Evolutionary conservation across 495 filamentous ascomycete genomes (phyloP), one percentile per base, ranked within the genome.

Genomic region (Cercophora scortea): DNA sequence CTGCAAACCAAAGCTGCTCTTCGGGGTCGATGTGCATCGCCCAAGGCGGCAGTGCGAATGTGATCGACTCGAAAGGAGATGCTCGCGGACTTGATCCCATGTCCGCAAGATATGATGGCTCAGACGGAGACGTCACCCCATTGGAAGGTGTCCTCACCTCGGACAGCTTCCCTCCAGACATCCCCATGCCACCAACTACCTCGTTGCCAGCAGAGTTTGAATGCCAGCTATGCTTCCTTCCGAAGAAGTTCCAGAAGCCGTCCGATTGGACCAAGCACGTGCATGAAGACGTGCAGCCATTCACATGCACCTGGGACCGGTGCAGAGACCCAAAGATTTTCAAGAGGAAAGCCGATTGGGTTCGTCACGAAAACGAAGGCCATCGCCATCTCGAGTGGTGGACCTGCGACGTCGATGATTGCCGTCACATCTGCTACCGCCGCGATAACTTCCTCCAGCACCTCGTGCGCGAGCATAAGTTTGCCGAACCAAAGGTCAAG

Each of bases 251-350:
- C 64, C 80, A 86, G 58, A 97, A 97, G 68, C 92, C 92, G 33
- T 96, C 92, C 0, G 92, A 97, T 69, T 97, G 92, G 92, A 94
- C 92, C 12, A 97, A 97, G 65, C 92, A 97, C 61, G 88, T 97
- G 6, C 89, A 95, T 61, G 92, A 97, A 66, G 92, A 97, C 63
- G 82, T 96, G 10, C 88, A 94, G 62, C 92, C 92, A 5, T 97
- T 96, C 60, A 95, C 90, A 8, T 97, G 92, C 69, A 97, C 90
- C 0, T 96, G 93, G 68, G 79, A 83, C 11, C 72, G 83, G 25
- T 97, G 92, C 68, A 79, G 74, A 32, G 90, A 95, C 48, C 86
- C 90, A 19, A 95, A 95, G 67, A 92, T 89, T 18, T 97, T 96
- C 75, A 97, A 97, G 69, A 80, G 92, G 40, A 97, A 97, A 69